Conservation (phyloP, 805 yeast genomes). For the Candida saitoana region DNA sequence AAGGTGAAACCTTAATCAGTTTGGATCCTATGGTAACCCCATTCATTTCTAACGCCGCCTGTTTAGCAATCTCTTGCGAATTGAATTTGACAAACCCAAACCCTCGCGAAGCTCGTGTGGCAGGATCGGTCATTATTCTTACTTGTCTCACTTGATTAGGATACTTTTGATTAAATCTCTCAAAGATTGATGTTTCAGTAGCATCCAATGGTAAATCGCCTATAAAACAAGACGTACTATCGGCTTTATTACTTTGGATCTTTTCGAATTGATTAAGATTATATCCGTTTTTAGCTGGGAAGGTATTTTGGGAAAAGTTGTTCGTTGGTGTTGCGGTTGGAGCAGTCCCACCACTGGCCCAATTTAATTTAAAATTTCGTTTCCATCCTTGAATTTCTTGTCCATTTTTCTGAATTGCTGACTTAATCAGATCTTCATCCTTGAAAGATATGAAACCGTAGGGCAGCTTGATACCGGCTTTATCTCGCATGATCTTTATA, state of each 20-base stretch:
- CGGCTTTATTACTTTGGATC: constrained; percentile 4
- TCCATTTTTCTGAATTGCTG: constrained; percentile 68
- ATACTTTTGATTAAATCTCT: constrained; percentile 62
- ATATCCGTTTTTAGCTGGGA: neutral
- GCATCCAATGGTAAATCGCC: constrained; percentile 79
- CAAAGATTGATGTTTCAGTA: constrained; percentile 60
- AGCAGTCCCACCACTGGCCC: constrained; percentile 63
- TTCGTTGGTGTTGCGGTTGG: constrained; percentile 9
- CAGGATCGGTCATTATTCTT: constrained; percentile 72
- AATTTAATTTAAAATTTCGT: constrained; percentile 63
- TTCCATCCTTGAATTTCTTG: constrained; percentile 63
- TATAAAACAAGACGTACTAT: constrained; percentile 49
- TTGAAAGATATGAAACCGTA: constrained; percentile 82
- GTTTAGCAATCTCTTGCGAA: constrained; percentile 61
- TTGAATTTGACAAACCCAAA: constrained; percentile 85
- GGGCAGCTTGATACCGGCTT: constrained; percentile 41
- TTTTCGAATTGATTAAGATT: constrained; percentile 4
- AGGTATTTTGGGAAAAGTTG: constrained; percentile 1
- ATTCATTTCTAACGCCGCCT: constrained; percentile 77
- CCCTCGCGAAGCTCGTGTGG: constrained; percentile 70
- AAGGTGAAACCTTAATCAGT: constrained; percentile 66
- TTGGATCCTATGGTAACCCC: constrained; percentile 68
- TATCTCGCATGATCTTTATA: constrained; percentile 72
- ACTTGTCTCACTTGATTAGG: constrained; percentile 68
- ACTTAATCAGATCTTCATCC: constrained; percentile 53